Base-by-base conservation (phyloP, 306 rosid genomes). In the Castanopsis chinensis region DNA sequence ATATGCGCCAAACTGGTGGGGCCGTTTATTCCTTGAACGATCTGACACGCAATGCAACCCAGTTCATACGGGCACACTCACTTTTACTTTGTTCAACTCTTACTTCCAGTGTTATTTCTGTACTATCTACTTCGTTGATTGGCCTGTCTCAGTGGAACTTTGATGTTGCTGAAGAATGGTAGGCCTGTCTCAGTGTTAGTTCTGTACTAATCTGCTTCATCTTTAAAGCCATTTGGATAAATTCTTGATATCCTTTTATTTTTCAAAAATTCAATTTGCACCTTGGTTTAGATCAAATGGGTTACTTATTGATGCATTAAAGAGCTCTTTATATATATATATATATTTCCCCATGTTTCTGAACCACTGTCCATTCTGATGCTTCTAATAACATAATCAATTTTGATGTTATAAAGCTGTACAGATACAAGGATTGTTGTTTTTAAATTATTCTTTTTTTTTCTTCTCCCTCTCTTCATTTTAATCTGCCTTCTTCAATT, bases 61-160 rank as follows among this genome's bases (percentile, higher is more conserved):
- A 56, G 88, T 92, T 81, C 25, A 23, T 23, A 23, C 1, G 25
- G 1, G 79, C 92, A 64, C 87, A 89, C 67, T 86, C 94, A 72
- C 92, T 91, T 83, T 72, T 73, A 78, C 86, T 81, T 80, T 59
- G 80, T 83, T 79, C 91, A 49, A 65, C 81, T 90, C 78, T 77
- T 76, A 59, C 89, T 60, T 76, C 83, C 54, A 85, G 87, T 78
- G 78, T 43, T 77, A 80, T 79, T 73, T 61, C 90, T 74, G 78
- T 92, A 81, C 78, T 95, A 35, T 89, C 99, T 1, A 98, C 99
- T 79, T 92, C 99, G 25, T 91, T 96, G 11, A 74, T 75, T 86
- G 97, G 98, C 74, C n/a, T 89, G 76, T 89, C 88, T 79, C 93
- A 83, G 72, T 95, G 99, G 99, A 87, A 78, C 76, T 57, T 92